Evolutionary conservation across 1,139 yeast species (phyloP).

Genomic region (Saccharomycopsis phalli): DNA sequence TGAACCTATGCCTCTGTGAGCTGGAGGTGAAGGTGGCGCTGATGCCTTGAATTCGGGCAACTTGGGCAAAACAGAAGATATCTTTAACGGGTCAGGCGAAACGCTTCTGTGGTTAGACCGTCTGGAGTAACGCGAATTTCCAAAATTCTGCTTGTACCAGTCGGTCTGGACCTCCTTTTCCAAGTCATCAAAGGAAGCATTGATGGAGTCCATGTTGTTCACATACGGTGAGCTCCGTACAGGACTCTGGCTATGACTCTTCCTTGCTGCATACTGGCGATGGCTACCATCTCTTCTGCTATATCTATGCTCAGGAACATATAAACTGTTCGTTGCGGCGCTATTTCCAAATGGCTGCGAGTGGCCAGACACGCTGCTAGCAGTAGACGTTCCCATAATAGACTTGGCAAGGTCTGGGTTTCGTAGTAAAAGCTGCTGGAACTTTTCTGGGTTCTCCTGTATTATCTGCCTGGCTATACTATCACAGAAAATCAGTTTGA

Average conservation of each 20-base stretch:
- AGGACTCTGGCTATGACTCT: conserved; percentile 12
- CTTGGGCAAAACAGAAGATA: conserved; percentile 19
- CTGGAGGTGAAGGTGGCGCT: conserved; percentile 15
- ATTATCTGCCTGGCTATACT: conserved; percentile 14
- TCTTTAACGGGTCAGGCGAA: conserved; percentile 15
- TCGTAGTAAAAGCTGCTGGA: conserved; percentile 13
- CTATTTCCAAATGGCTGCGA: not conserved
- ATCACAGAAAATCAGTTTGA: conserved; percentile 6
- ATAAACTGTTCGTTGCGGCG: no score
- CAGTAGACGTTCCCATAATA: no score
- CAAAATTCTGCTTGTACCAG: conserved; percentile 22
- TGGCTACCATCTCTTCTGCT: no score
- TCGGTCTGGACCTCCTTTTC: conserved; percentile 28
- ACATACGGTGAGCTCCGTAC: conserved; percentile 3
- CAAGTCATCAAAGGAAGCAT: conserved; percentile 27
- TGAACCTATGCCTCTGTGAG: conserved; percentile 9
- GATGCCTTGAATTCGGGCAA: conserved; percentile 17
- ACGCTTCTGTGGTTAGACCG: not conserved
- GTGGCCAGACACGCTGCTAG: conserved; percentile 1
- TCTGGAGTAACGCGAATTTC: conserved; percentile 14
- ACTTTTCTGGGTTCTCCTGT: conserved; percentile 18
- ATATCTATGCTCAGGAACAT: no score
- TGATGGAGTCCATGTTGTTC: conserved; percentile 10
- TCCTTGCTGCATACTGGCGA: no score
- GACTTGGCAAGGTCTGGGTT: conserved; percentile 18